These are phyloP conservation scores for Rubroboletus pulcherrimus DNA, from an alignment of 768 basidiomycete genomes.

Conservation along the genomic window DNA sequence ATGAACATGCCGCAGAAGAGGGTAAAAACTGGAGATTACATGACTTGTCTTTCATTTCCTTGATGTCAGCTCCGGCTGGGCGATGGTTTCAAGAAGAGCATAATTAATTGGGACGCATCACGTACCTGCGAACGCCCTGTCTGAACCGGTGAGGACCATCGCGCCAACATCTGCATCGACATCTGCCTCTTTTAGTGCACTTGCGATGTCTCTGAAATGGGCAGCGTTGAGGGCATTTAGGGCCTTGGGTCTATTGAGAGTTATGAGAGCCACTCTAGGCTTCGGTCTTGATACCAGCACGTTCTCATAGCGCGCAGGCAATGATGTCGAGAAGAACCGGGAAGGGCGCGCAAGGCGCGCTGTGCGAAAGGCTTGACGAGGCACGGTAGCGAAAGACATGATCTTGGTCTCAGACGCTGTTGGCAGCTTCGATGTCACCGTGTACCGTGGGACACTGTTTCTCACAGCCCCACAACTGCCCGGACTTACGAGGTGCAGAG, in stretches of 20 bases:
- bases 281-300: constrained; percentile 69
- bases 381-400: constrained; percentile 18
- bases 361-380: constrained; percentile 6
- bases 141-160: constrained; percentile 89
- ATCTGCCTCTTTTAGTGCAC: constrained; percentile 68
- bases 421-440: too few relatives aligned
- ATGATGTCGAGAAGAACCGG: constrained; percentile 27
- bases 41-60: constrained; percentile 97
- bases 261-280: constrained; percentile 71
- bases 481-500: too few relatives aligned
- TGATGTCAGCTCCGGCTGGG: constrained; percentile 94
- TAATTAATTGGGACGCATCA: neutral
- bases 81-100: neutral
- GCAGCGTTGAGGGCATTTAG: constrained; percentile 84
- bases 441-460: too few relatives aligned
- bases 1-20: neutral
- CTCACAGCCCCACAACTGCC: too few relatives aligned
- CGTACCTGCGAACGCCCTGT: constrained; percentile 90
- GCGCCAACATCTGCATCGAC: constrained; percentile 70
- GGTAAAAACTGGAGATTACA: constrained; percentile 47
- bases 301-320: constrained; percentile 48
- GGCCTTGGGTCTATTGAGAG: constrained; percentile 85
- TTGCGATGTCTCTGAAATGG: constrained; percentile 78
- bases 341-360: neutral
- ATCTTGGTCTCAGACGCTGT: neutral